A percentile compares a stretch with the other conserved stretches of the same genome.
Evolutionary conservation across 306 rosid species (phyloP).

Genomic region (Hippophae gyantsensis): DNA sequence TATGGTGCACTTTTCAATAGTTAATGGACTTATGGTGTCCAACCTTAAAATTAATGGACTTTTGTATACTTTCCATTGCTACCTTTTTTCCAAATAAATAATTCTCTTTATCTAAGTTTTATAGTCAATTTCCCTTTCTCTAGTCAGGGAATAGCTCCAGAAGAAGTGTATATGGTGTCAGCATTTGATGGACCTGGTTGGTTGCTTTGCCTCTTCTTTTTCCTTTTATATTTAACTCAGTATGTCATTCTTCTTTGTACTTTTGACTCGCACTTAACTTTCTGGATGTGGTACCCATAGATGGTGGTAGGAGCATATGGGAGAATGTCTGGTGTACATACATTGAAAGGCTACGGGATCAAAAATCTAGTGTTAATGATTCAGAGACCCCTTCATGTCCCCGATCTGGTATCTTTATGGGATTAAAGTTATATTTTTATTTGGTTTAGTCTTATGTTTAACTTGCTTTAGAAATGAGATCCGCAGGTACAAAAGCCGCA

Average conservation of each 20-base stretch:
- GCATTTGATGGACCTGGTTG: constrained; percentile 91
- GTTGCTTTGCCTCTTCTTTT: background rate
- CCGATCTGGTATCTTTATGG: constrained; percentile 39
- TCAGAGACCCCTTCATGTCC: constrained; percentile 65
- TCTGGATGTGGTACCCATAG: constrained; percentile 25
- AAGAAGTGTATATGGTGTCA: constrained; percentile 79
- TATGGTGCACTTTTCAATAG: too few relatives aligned
- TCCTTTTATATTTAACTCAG: too few relatives aligned
- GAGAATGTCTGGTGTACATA: constrained; percentile 59
- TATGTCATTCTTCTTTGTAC: background rate
- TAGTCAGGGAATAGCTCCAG: constrained; percentile 93
- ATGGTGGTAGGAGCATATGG: constrained; percentile 80
- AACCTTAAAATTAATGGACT: too few relatives aligned
- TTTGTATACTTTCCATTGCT: too few relatives aligned
- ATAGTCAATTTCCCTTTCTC: constrained; percentile 21
- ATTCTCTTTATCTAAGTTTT: constrained; percentile 7
- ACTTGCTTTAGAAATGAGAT: constrained; percentile 20
- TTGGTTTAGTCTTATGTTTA: constrained; percentile 16
- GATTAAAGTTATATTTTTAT: constrained; percentile 1
- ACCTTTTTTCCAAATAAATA: background rate
- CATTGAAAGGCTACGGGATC: constrained; percentile 53
- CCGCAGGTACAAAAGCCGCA: constrained; percentile 49
- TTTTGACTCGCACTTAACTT: constrained; percentile 15
- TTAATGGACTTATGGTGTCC: too few relatives aligned
- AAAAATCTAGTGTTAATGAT: constrained; percentile 41